Base-by-base conservation (phyloP, 345 rosid species). In the Eucalyptus cloeziana region DNA sequence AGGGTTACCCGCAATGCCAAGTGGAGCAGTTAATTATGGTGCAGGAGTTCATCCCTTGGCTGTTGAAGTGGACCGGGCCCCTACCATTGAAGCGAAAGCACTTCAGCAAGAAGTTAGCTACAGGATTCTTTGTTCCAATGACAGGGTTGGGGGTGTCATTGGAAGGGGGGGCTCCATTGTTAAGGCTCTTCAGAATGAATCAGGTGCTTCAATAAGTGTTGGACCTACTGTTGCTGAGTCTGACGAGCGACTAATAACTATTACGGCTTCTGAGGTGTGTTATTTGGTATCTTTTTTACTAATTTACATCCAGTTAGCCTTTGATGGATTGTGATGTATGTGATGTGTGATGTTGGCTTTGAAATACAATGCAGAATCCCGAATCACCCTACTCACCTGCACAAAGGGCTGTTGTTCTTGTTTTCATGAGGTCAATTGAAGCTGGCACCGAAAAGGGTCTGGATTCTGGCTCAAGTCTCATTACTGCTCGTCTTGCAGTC, bases 161-260 rank as follows among this genome's bases (percentile, higher is more conserved):
- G 99, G 99, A 91, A 95, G 92, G 90, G 98, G 96, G 44, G 99
- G 99, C 87, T 89, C 91, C 86, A 94, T 94, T 81, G 92, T 97
- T 88, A 94, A 89, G 94, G 90, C 92, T 88, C 94, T 97, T 90
- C 95, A 97, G 91, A 96, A 90, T 88, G 98, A 97, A 91, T 92
- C 97, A n/a, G 99, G 99, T 54, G 97, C 99, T 89, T 90, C 93
- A 85, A 92, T 97, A 89, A 91, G 91, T 80, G 91, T 97, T 92
- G 99, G 97, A 90, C 92, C 96, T 87, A 54, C 93, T 58, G n/a
- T 93, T 80, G 69, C 92, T 88, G 97, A 93, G 51, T 96, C 97
- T 86, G 96, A 96, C 81, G 99, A 96, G 92, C 94, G 99, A 85
- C 87, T 96, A 89, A 95, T 97, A 87, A 93, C 97, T 30, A 90